phyloP scores from a whole-genome alignment of 2,329 filamentous ascomycete genomes.

The Cytospora schulzeri region DNA sequence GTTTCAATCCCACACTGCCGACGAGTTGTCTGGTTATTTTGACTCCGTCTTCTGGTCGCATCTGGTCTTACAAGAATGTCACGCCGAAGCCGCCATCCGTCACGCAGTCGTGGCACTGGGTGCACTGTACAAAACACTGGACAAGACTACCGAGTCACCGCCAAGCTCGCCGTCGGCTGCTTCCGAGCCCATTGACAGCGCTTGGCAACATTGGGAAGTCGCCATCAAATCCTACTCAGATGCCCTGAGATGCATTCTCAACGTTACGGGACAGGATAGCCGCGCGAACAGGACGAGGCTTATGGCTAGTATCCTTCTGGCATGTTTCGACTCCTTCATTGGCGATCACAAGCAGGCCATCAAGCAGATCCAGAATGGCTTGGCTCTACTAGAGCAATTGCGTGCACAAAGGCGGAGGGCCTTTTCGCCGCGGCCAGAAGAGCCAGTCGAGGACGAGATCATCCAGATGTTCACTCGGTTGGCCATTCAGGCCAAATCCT shows the following conservation, averaged over 20 bases:
- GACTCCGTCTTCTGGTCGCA: slow-evolving; percentile 67
- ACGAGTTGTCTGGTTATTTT: slow-evolving; percentile 67
- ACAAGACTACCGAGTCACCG: slow-evolving; percentile 56
- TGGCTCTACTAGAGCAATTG: slow-evolving; percentile 56
- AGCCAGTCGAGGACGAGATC: slow-evolving; percentile 59
- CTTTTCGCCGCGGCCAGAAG: slow-evolving; percentile 44
- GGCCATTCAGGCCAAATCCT: slow-evolving; percentile 67
- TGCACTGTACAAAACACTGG: slow-evolving; percentile 67
- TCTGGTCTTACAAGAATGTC: slow-evolving; percentile 64
- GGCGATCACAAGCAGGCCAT: slow-evolving; percentile 66
- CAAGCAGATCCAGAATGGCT: slow-evolving; percentile 60
- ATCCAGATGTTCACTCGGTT: slow-evolving; percentile 65
- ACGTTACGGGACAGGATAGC: slow-evolving; percentile 45
- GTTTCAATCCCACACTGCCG: slow-evolving; percentile 63
- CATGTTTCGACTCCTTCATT: slow-evolving; percentile 70
- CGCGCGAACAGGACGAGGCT: slow-evolving; percentile 55
- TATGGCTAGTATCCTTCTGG: slow-evolving; percentile 66
- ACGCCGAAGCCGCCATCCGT: slow-evolving; percentile 61
- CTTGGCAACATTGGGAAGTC: slow-evolving; percentile 58
- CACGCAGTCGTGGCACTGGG: slow-evolving; percentile 68
- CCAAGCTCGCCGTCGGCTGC: slow-evolving; percentile 47
- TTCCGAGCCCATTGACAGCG: slow-evolving; percentile 41
- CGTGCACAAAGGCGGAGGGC: slow-evolving; percentile 48
- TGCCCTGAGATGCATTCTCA: slow-evolving; percentile 54
- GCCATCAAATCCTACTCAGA: slow-evolving; percentile 62